Evolutionary conservation across 306 rosid species (phyloP).

Genomic region (Rosa chinensis): DNA sequence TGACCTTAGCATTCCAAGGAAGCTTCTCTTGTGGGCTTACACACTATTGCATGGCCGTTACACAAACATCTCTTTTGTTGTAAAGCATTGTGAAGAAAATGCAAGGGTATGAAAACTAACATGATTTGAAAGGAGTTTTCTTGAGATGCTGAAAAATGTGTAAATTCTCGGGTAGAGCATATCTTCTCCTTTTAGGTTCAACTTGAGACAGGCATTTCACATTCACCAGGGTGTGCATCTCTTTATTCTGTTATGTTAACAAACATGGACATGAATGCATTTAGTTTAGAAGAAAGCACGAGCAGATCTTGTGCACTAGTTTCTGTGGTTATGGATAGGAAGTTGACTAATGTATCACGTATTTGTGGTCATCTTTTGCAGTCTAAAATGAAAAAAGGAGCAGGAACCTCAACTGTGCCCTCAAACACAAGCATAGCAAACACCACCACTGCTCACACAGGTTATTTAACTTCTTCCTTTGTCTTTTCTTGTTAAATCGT

Average conservation of each 20-base stretch:
- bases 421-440: conserved; percentile 37
- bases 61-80: conserved; percentile 75
- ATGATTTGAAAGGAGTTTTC: conserved; percentile 10
- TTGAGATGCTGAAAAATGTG: background rate
- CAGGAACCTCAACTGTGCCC: conserved; percentile 45
- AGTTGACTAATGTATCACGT: background rate
- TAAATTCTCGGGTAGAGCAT: conserved; percentile 8
- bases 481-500: background rate
- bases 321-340: background rate
- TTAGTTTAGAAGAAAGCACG: background rate
- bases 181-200: background rate
- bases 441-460: conserved; percentile 44
- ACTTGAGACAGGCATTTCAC: background rate
- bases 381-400: conserved; percentile 87
- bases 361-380: conserved; percentile 41
- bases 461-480: conserved; percentile 36
- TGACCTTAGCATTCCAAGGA: conserved; percentile 95
- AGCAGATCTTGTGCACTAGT: background rate
- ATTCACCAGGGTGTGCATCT: conserved; percentile 6
- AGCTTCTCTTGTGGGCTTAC: conserved; percentile 97
- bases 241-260: conserved; percentile 9
- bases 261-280: background rate
- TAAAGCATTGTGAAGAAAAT: conserved; percentile 92
- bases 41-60: conserved; percentile 68
- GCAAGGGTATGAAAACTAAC: conserved; percentile 64